Conservation (phyloP, 2,329 filamentous ascomycete genomes). For the Paecilomyces sp. region DNA sequence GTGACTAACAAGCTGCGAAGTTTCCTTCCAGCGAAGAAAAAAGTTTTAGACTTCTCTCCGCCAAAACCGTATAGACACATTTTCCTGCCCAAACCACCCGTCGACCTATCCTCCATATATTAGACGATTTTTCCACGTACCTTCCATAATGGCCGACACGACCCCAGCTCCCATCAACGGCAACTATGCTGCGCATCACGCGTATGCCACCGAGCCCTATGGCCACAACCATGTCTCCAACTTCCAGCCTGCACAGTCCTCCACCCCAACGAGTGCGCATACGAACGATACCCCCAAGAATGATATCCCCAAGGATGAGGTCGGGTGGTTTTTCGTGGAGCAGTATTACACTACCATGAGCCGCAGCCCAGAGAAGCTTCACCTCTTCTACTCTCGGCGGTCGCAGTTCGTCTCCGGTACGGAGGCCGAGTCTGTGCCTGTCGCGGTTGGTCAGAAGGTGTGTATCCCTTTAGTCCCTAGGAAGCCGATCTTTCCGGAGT, state of each 20-base stretch:
- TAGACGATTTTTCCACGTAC: conserved; percentile 11
- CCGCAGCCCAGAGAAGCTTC: conserved; percentile 88
- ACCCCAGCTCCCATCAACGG: conserved; percentile 35
- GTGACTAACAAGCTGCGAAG: conserved; percentile 14
- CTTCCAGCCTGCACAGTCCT: conserved; percentile 33
- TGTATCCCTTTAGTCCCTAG: conserved; percentile 18
- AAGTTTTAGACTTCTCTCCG: conserved; percentile 14
- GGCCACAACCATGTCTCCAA: conserved; percentile 26
- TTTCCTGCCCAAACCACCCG: conserved; percentile 5
- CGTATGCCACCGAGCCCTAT: conserved; percentile 29
- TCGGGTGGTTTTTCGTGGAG: conserved; percentile 99
- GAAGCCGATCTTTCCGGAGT: neutral
- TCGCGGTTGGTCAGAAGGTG: conserved; percentile 83
- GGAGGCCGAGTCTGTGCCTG: conserved; percentile 80
- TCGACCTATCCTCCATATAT: conserved; percentile 3
- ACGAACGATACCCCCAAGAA: conserved; percentile 31
- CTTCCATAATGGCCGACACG: conserved; percentile 32
- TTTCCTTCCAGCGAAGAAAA: conserved; percentile 13
- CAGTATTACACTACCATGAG: conserved; percentile 98
- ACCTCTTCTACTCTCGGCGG: conserved; percentile 91
- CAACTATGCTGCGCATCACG: conserved; percentile 33
- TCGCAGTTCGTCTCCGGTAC: conserved; percentile 91
- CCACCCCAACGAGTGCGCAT: conserved; percentile 31
- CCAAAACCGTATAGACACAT: conserved; percentile 11
- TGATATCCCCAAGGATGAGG: conserved; percentile 72